Percentiles rank a stretch among this genome's conserved stretches.
Evolutionary conservation across 441 rosid species (phyloP).

Genomic region (Sinapis alba): DNA sequence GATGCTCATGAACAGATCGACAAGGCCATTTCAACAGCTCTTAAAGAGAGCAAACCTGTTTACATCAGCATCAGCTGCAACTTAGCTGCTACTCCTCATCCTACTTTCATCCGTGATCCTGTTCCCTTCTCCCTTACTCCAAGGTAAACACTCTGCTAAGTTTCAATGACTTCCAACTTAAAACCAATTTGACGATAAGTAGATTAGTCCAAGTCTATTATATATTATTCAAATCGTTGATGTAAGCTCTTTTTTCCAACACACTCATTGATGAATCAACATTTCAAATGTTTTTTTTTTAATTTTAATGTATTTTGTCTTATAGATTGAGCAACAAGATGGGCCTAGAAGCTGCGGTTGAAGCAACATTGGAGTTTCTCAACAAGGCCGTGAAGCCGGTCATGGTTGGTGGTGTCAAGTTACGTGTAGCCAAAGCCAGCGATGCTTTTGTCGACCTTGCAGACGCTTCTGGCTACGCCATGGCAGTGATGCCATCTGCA

Average conservation of each 20-base stretch:
- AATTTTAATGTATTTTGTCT: background rate
- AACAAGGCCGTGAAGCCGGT: slow-evolving; percentile 84
- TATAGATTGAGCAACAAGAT: slow-evolving; percentile 59
- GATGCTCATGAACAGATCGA: slow-evolving; percentile 74
- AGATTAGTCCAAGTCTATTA: too few relatives aligned
- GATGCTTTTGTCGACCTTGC: slow-evolving; percentile 60
- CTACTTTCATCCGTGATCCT: slow-evolving; percentile 73
- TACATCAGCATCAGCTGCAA: slow-evolving; percentile 89
- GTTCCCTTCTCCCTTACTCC: slow-evolving; percentile 75
- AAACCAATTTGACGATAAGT: too few relatives aligned
- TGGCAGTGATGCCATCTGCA: slow-evolving; percentile 75
- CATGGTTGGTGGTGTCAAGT: slow-evolving; percentile 69
- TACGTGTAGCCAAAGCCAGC: slow-evolving; percentile 59
- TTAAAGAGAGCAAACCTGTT: slow-evolving; percentile 88
- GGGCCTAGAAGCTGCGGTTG: slow-evolving; percentile 75
- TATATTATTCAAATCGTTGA: too few relatives aligned
- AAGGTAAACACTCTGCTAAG: slow-evolving; percentile 38
- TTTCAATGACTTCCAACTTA: too few relatives aligned
- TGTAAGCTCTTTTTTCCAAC: too few relatives aligned
- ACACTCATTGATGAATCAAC: background rate
- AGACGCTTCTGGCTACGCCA: slow-evolving; percentile 60
- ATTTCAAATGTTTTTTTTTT: background rate
- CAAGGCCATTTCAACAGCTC: slow-evolving; percentile 80
- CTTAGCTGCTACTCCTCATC: slow-evolving; percentile 73
- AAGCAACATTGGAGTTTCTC: slow-evolving; percentile 60